These are phyloP conservation scores for Scytalidium lignicola DNA, from an alignment of 2,329 filamentous ascomycete species.

Conservation along the genomic window DNA sequence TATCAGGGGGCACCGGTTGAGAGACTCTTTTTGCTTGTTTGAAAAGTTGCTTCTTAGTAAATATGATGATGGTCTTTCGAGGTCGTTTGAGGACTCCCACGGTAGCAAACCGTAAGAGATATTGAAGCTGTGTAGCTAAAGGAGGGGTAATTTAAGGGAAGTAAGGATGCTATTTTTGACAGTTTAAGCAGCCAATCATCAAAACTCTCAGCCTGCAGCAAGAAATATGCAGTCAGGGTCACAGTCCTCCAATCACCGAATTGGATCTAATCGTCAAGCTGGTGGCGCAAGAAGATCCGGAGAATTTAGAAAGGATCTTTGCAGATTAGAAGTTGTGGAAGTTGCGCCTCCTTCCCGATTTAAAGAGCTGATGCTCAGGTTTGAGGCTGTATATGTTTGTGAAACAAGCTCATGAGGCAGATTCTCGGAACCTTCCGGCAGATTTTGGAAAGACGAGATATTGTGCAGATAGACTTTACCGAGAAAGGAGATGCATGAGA, in stretches of 20 bases:
- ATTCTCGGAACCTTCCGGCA: too few relatives aligned
- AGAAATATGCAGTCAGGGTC: background rate
- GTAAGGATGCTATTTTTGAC: constrained; percentile 9
- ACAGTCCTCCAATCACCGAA: background rate
- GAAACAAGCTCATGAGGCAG: too few relatives aligned
- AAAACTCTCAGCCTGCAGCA: background rate
- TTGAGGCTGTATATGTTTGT: constrained; percentile 12
- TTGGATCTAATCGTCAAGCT: background rate
- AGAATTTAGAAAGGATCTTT: constrained; percentile 7
- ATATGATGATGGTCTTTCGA: constrained; percentile 15
- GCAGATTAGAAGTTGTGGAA: constrained; percentile 6
- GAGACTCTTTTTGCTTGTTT: constrained; percentile 12
- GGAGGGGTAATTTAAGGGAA: constrained; percentile 1
- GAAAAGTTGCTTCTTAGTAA: constrained; percentile 10
- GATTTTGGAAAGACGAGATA: background rate
- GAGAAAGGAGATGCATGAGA: background rate
- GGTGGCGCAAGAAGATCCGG: constrained; percentile 5
- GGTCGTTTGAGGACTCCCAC: constrained; percentile 9
- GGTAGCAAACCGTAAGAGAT: background rate
- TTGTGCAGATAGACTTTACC: background rate
- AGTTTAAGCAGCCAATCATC: background rate
- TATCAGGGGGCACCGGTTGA: constrained; percentile 17
- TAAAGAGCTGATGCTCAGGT: constrained; percentile 19
- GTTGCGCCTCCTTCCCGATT: background rate
- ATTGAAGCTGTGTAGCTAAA: constrained; percentile 7